phyloP scores from a whole-genome alignment of 345 rosid genomes.

The Durio zibethinus region DNA sequence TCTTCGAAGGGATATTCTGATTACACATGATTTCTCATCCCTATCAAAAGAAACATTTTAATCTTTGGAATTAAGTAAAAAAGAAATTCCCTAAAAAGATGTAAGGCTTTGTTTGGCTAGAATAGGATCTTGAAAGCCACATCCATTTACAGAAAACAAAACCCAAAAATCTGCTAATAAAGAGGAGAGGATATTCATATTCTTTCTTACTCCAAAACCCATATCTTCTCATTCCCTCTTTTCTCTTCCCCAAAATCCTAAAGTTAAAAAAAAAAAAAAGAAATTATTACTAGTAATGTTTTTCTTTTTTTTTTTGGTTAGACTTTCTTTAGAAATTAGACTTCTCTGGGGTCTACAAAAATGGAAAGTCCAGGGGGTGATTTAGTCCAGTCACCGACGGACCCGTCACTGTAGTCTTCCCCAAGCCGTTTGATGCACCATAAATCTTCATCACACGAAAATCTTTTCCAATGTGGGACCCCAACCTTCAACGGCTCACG shows the following conservation, averaged over 20 bases:
- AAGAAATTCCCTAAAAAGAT: background rate
- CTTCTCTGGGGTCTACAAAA: conserved; percentile 96
- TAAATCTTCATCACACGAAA: conserved; percentile 75
- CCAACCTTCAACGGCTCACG: conserved; percentile 62
- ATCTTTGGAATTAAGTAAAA: conserved; percentile 10
- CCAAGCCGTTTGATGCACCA: conserved; percentile 94
- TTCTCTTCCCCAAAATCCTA: background rate
- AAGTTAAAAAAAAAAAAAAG: background rate
- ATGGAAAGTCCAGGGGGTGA: conserved; percentile 76
- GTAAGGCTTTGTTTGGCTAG: conserved; percentile 26
- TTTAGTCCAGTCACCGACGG: conserved; percentile 85
- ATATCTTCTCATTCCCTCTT: conserved; percentile 27
- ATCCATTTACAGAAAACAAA: conserved; percentile 32
- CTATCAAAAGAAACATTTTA: background rate
- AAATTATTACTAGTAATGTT: background rate
- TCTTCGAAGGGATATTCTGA: conserved; percentile 26
- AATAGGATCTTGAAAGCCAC: conserved; percentile 35
- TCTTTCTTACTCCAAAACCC: conserved; percentile 19
- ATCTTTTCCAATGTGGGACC: conserved; percentile 76
- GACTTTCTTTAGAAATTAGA: too few species aligned
- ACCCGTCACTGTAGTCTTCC: conserved; percentile 74
- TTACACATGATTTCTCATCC: background rate
- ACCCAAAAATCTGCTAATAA: background rate
- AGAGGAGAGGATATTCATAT: conserved; percentile 31
- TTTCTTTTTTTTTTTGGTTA: background rate